A percentile compares a stretch with the other conserved stretches of the same genome.
Evolutionary conservation across 2,329 filamentous ascomycete genomes (phyloP).

Genomic region (Coniosporium tulheliwenetii): DNA sequence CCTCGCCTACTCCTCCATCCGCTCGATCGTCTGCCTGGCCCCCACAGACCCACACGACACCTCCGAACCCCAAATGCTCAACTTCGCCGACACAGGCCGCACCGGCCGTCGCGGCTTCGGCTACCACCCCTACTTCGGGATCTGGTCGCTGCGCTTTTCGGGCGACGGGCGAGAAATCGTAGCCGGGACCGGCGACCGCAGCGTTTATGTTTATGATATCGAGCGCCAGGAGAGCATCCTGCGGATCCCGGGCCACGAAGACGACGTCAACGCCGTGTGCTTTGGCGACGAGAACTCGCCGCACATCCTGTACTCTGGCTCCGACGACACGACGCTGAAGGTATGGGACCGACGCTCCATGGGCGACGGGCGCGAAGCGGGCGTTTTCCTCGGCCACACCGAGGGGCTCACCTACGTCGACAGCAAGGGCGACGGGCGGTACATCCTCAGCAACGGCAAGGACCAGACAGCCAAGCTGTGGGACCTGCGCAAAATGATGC

Average conservation of each 20-base stretch:
- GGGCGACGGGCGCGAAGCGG: constrained; percentile 44
- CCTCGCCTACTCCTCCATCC: constrained; percentile 82
- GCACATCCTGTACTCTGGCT: constrained; percentile 90
- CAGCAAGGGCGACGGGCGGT: constrained; percentile 77
- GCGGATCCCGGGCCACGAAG: constrained; percentile 58
- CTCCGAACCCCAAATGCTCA: constrained; percentile 65
- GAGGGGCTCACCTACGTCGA: constrained; percentile 52
- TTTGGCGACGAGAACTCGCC: constrained; percentile 81
- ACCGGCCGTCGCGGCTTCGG: constrained; percentile 12
- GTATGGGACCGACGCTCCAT: constrained; percentile 81
- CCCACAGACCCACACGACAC: constrained; percentile 72
- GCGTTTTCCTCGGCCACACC: constrained; percentile 49
- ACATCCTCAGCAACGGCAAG: constrained; percentile 86
- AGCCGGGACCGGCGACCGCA: constrained; percentile 65
- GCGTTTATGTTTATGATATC: constrained; percentile 84
- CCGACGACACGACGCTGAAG: constrained; percentile 84
- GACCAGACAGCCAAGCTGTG: constrained; percentile 96
- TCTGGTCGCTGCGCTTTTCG: constrained; percentile 87
- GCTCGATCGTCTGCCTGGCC: constrained; percentile 69
- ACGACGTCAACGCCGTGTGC: constrained; percentile 94
- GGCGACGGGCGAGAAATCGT: constrained; percentile 84
- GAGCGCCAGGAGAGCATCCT: constrained; percentile 64
- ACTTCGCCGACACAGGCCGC: constrained; percentile 43
- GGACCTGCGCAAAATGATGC: constrained; percentile 84
- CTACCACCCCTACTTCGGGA: constrained; percentile 5